These are phyloP conservation scores for Pyracantha coccinea DNA, from an alignment of 331 rosid genomes.

Conservation along the genomic window DNA sequence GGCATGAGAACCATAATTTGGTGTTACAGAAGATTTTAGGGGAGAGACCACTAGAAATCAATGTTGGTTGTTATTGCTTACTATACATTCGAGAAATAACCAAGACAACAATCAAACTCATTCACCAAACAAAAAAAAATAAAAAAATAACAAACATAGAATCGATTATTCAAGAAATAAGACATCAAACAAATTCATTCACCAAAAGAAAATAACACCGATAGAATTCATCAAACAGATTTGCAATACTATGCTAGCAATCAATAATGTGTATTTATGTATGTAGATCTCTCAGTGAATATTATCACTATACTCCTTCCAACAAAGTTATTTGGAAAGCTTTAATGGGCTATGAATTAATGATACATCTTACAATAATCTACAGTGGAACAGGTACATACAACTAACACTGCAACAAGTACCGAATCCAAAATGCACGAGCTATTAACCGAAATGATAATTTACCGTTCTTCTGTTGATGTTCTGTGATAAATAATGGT, in stretches of 20 bases:
- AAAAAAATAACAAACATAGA: not conserved
- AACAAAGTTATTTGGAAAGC: not conserved
- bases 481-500: conserved; percentile 33
- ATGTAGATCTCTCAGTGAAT: not conserved
- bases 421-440: not conserved
- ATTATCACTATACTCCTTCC: not conserved
- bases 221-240: not conserved
- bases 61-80: not conserved
- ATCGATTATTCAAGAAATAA: not conserved
- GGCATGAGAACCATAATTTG: no score
- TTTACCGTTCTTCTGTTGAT: conserved; percentile 31
- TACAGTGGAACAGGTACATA: not conserved
- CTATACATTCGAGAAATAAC: not conserved
- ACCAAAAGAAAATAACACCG: not conserved
- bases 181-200: not conserved
- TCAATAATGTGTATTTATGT: not conserved
- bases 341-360: not conserved
- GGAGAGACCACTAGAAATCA: not conserved
- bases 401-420: conserved; percentile 7
- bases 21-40: no score
- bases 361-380: conserved; percentile 5
- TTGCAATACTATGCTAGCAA: not conserved
- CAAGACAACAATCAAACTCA: not conserved
- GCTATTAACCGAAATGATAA: not conserved
- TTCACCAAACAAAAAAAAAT: not conserved